These are phyloP conservation scores for Microthlaspi erraticum DNA, from an alignment of 345 rosid species.

Conservation along the genomic window DNA sequence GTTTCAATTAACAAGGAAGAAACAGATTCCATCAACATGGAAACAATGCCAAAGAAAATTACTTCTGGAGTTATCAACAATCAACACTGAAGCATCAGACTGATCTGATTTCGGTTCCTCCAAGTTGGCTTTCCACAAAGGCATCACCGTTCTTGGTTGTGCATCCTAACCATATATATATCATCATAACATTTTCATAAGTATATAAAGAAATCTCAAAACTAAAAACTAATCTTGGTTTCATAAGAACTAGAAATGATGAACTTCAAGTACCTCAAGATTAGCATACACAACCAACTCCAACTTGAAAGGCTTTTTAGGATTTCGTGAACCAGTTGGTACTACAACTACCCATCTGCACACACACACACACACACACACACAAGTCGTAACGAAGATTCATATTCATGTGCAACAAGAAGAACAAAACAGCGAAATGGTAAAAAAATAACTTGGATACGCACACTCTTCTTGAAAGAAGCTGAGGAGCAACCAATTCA, in stretches of 20 bases:
- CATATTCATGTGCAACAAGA: background rate
- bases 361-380: too few species aligned
- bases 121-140: constrained; percentile 90
- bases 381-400: constrained; percentile 23
- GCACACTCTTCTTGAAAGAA: constrained; percentile 86
- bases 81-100: constrained; percentile 76
- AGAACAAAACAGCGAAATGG: background rate
- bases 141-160: constrained; percentile 66
- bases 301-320: constrained; percentile 71
- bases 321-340: constrained; percentile 77
- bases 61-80: constrained; percentile 70
- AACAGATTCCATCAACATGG: background rate
- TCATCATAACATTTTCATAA: constrained; percentile 6
- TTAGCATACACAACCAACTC: constrained; percentile 81
- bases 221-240: background rate
- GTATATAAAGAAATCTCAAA: background rate
- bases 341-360: constrained; percentile 87
- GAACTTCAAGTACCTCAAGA: constrained; percentile 15
- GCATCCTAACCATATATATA: constrained; percentile 70
- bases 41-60: constrained; percentile 42
- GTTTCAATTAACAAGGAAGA: constrained; percentile 40
- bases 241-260: background rate
- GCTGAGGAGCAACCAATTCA: constrained; percentile 75
- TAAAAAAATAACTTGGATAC: constrained; percentile 45
- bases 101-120: constrained; percentile 70